phyloP scores from a whole-genome alignment of 1,284 basidiomycete genomes.

The Pseudozyma sp. region DNA sequence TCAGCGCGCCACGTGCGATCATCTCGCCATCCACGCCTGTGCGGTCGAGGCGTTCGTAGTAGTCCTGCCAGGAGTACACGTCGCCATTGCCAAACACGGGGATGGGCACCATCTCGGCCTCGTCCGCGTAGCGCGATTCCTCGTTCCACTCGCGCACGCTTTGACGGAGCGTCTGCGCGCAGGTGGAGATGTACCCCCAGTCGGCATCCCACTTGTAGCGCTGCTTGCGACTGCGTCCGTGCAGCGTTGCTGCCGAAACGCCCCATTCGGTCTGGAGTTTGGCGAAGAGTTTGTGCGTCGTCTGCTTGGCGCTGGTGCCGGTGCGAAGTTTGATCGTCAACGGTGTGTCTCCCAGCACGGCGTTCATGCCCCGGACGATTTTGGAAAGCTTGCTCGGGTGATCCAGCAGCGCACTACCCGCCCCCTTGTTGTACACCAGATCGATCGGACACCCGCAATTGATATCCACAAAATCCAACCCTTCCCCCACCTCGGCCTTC shows the following conservation, averaged over 20 bases:
- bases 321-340: slow-evolving; percentile 92
- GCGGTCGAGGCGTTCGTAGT: slow-evolving; percentile 80
- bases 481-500: slow-evolving; percentile 74
- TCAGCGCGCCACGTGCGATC: slow-evolving; percentile 92
- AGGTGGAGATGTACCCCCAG: slow-evolving; percentile 75
- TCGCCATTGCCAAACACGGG: slow-evolving; percentile 97
- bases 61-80: slow-evolving; percentile 86
- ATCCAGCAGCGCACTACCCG: slow-evolving; percentile 90
- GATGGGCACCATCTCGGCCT: slow-evolving; percentile 75
- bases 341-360: slow-evolving; percentile 88
- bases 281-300: slow-evolving; percentile 82
- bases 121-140: slow-evolving; percentile 48
- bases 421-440: slow-evolving; percentile 89
- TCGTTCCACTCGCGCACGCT: slow-evolving; percentile 65
- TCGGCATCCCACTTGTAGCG: slow-evolving; percentile 67
- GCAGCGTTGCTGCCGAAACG: slow-evolving; percentile 83
- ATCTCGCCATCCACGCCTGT: slow-evolving; percentile 92
- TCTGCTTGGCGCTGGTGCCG: slow-evolving; percentile 79
- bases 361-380: slow-evolving; percentile 91
- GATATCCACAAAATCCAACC: slow-evolving; percentile 90
- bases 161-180: slow-evolving; percentile 85
- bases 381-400: slow-evolving; percentile 83
- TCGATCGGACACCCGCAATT: slow-evolving; percentile 99
- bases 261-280: slow-evolving; percentile 82
- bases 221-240: slow-evolving; percentile 75